Conservation (phyloP, 2,329 filamentous ascomycete species). For the Cyphellophora attinorum region DNA sequence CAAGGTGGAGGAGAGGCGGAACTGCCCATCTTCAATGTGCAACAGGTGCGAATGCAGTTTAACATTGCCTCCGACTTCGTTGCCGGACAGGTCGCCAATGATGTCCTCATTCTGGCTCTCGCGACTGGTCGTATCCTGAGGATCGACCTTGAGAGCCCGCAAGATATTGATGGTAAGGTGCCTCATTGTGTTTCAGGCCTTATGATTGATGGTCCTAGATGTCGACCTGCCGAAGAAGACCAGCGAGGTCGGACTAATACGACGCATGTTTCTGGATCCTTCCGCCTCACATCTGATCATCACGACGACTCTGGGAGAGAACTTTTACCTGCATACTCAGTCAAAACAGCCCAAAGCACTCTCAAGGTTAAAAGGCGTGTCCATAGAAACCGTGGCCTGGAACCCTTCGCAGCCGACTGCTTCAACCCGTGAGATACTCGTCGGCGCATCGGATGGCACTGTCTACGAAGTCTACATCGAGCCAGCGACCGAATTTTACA, state of each 20-base stretch:
- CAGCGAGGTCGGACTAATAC: slow-evolving; percentile 82
- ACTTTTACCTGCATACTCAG: slow-evolving; percentile 95
- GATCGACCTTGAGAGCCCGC: slow-evolving; percentile 86
- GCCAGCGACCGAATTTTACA: slow-evolving; percentile 87
- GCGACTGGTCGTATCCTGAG: slow-evolving; percentile 86
- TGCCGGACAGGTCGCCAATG: slow-evolving; percentile 92
- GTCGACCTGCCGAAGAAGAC: slow-evolving; percentile 94
- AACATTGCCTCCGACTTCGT: slow-evolving; percentile 92
- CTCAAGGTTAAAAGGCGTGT: slow-evolving; percentile 71
- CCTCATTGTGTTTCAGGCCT: background rate
- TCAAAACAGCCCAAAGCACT: slow-evolving; percentile 78
- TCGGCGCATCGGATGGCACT: slow-evolving; percentile 87
- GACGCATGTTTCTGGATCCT: slow-evolving; percentile 93
- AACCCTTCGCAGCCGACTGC: slow-evolving; percentile 87
- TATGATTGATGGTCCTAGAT: slow-evolving; percentile 43
- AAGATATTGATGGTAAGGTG: slow-evolving; percentile 75
- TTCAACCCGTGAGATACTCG: slow-evolving; percentile 84
- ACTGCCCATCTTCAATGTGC: slow-evolving; percentile 88
- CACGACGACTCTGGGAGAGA: slow-evolving; percentile 84
- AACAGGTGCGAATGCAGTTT: slow-evolving; percentile 88
- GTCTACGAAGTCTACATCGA: slow-evolving; percentile 95
- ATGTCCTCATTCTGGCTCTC: slow-evolving; percentile 85
- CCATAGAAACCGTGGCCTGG: slow-evolving; percentile 87
- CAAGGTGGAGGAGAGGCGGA: slow-evolving; percentile 50
- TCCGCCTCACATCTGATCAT: slow-evolving; percentile 91